A percentile compares a stretch with the other conserved stretches of the same genome.
Evolutionary conservation across 352 stramenopile genomes (phyloP).

Genomic region (Globisporangium viniferum): DNA sequence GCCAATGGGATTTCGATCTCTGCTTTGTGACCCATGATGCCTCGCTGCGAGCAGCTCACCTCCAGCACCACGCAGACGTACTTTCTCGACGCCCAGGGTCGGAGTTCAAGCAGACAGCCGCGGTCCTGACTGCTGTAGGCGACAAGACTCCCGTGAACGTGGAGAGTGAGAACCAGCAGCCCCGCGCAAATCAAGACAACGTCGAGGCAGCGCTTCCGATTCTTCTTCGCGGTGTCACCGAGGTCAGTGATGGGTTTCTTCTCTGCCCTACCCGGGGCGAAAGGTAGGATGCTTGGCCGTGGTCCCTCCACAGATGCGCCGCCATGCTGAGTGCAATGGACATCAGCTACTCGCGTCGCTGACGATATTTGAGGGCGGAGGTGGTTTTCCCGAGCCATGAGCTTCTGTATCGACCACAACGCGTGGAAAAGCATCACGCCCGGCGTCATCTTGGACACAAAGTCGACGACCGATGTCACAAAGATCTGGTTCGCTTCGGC

Average conservation of each 20-base stretch:
- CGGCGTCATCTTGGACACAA: background rate
- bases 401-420: background rate
- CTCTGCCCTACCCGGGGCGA: background rate
- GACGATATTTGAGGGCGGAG: background rate
- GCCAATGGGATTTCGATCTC: background rate
- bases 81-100: conserved; percentile 5
- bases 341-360: background rate
- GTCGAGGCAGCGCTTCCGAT: background rate
- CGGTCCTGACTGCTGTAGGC: background rate
- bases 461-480: background rate
- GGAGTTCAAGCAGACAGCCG: conserved; percentile 5
- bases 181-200: background rate
- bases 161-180: conserved; percentile 3
- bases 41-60: conserved; percentile 8
- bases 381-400: background rate
- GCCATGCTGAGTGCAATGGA: background rate
- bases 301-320: background rate
- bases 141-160: background rate
- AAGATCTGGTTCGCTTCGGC: background rate
- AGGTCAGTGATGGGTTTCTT: background rate
- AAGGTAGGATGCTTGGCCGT: background rate
- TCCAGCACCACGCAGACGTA: conserved; percentile 11
- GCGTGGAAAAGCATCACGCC: background rate
- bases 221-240: background rate
- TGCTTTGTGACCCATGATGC: background rate